Base-by-base conservation (phyloP, 1,284 basidiomycete species). In the Schizophyllum commune region DNA sequence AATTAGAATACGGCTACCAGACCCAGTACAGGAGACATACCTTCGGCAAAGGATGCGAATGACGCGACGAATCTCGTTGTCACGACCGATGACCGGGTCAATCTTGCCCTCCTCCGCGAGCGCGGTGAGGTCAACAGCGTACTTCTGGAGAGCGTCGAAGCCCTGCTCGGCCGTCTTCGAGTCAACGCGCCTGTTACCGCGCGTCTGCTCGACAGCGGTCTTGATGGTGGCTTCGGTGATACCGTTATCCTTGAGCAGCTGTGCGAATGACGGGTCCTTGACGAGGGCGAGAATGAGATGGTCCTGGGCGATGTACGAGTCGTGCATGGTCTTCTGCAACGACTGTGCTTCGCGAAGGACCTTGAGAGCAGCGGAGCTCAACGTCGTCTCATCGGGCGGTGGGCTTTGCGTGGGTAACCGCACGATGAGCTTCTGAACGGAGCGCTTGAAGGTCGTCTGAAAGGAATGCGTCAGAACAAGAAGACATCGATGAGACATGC, bases 301-400 rank as follows among this genome's bases (percentile, higher is more conserved):
- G 67, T 98, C 96, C 72, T 97, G 91, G 0, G 96, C 95, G 63
- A 98, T 91, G 74, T 90, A 98, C 5, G 90, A 87, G 73, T 98
- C 96, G 71, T 94, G 91, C 89, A 92, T 92, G 8, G 86, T 90
- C 74, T 94, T 94, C 70, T 92, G 90, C 8, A 92, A 76, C 19
- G 78, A 81, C 64, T 93, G 89, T 0, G 95, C 93, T 65, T 92
- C 90, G 20, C 87, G 84, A 27, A 97, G 74, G 55, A 94, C 84
- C 68, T 89, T 88, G 65, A 84, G 70, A 11, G 84, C 72, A 5
- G 83, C 77, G 4, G 83, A 74, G 52, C 88, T 85, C 56, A 94
- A 72, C 1, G 84, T 78, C 11, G 85, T 82, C 53, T 94, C 91
- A 59, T 92, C 88, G 0, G 95, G 95, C 17, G 92, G 80, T 32